Evolutionary conservation across 2,329 filamentous ascomycete genomes (phyloP), one percentile per base, ranked within the genome.

Genomic region (Ambrosiella beaveri): DNA sequence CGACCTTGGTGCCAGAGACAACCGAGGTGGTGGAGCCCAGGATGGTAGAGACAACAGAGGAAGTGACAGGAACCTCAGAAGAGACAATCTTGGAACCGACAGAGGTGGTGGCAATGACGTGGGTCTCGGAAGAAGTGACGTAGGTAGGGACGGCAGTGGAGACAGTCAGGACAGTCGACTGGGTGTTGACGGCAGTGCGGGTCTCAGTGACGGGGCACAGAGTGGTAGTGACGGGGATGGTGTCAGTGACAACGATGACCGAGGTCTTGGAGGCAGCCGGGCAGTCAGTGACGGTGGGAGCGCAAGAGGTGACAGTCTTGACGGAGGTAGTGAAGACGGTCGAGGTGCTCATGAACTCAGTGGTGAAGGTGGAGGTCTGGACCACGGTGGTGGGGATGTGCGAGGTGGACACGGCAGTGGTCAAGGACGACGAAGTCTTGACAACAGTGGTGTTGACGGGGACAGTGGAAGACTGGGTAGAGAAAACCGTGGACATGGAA

Each of bases 141-240:
- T 63, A 62, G 49, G 62, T 51, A 58, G 58, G 57, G 47, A 61
- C 53, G 44, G 57, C 57, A 11, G 50, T 50, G 47, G 57, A 59
- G 37, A 54, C 49, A 39, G 57, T 51, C 9, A 54, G 47, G 64
- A 63, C 63, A 59, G 63, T 65, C 61, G 63, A 64, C 63, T 68
- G 61, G 38, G 66, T 61, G 44, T 66, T 67, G 44, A 70, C 71
- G 59, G 70, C 64, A 27, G 73, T 59, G 63, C 71, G 65, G 47
- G 75, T 79, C 71, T 74, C 75, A n/a, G 77, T 79, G 61, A 80
- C 76, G 19, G 77, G 79, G 74, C 78, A 81, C 65, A 82, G 66
- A 45, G 80, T 83, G 62, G 81, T 83, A 55, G 75, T 77, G 54
- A 81, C 64, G 52, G 79, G 69, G 60, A 84, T 66, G 6, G 76